phyloP scores from a whole-genome alignment of 2,329 filamentous ascomycete species.

The Alternaria conjuncta region DNA sequence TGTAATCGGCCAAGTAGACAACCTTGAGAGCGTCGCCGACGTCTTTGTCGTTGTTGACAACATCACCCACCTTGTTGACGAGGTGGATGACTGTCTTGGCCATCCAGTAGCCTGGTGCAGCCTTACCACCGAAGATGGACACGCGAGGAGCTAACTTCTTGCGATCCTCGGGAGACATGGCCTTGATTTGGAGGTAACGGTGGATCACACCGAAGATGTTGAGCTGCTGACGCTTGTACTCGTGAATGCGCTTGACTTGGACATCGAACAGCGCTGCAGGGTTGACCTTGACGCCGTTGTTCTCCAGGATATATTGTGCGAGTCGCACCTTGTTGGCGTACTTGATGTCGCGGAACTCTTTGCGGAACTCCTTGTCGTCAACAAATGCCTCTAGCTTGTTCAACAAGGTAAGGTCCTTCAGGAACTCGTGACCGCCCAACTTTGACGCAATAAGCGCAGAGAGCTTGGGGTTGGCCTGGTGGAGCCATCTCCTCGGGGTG shows the following conservation, averaged over 20 bases:
- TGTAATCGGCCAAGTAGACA: slow-evolving; percentile 97
- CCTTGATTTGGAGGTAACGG: slow-evolving; percentile 88
- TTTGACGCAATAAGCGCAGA: slow-evolving; percentile 93
- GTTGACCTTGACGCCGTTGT: slow-evolving; percentile 81
- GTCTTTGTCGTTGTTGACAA: slow-evolving; percentile 91
- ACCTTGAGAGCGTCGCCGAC: slow-evolving; percentile 96
- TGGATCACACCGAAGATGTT: slow-evolving; percentile 99
- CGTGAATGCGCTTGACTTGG: slow-evolving; percentile 98
- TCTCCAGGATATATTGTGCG: slow-evolving; percentile 86
- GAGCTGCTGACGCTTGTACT: slow-evolving; percentile 98
- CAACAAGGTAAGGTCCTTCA: slow-evolving; percentile 87
- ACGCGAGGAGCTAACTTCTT: slow-evolving; percentile 89
- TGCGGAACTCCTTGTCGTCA: slow-evolving; percentile 87
- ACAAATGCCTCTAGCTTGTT: slow-evolving; percentile 85
- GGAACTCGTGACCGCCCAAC: slow-evolving; percentile 79
- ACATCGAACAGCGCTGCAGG: slow-evolving; percentile 91
- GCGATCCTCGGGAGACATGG: slow-evolving; percentile 79
- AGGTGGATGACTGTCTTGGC: slow-evolving; percentile 98
- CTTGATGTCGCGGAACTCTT: slow-evolving; percentile 97
- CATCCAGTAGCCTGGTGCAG: slow-evolving; percentile 99
- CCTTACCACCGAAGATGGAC: slow-evolving; percentile 97
- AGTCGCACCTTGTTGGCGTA: slow-evolving; percentile 92
- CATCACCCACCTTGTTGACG: slow-evolving; percentile 86
- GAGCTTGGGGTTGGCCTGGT: slow-evolving; percentile 93
- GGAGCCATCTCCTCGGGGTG: slow-evolving; percentile 92